These are phyloP conservation scores for Metarhizium anisopliae DNA, from an alignment of 2,329 filamentous ascomycete genomes.

Conservation along the genomic window DNA sequence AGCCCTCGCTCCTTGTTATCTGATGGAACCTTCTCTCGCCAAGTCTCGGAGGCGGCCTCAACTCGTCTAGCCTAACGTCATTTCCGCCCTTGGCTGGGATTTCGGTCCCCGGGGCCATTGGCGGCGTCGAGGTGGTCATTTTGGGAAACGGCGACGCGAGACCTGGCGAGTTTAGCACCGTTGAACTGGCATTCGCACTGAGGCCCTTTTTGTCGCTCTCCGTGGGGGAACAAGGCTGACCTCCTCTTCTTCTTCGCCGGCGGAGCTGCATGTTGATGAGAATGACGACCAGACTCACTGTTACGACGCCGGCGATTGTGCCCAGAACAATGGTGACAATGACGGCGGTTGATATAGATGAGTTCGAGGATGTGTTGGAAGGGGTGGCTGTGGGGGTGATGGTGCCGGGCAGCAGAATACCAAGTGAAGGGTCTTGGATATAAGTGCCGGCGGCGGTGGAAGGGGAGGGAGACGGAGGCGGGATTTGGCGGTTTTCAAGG, in stretches of 20 bases:
- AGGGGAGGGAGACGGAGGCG: neutral
- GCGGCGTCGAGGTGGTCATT: neutral
- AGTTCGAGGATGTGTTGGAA: neutral
- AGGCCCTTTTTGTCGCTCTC: neutral
- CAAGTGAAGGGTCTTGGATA: neutral
- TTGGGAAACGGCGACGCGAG: neutral
- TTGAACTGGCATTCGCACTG: neutral
- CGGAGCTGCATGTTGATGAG: neutral
- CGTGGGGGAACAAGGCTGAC: neutral
- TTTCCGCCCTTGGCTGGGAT: neutral
- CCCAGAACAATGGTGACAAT: neutral
- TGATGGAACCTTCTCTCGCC: neutral
- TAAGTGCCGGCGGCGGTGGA: neutral
- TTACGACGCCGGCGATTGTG: neutral
- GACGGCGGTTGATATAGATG: neutral
- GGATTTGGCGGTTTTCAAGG: neutral
- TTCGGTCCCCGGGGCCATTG: neutral
- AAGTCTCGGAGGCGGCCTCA: neutral
- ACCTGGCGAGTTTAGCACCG: neutral
- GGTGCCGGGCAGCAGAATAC: neutral
- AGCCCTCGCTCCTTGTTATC: neutral
- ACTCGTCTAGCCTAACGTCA: neutral
- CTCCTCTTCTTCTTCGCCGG: neutral
- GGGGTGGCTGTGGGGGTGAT: neutral
- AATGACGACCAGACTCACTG: neutral